A percentile compares a stretch with the other conserved stretches of the same genome.
These are phyloP conservation scores for Dictyostelium capitatum DNA, from an alignment of 78 protist species.

Conservation along the genomic window DNA sequence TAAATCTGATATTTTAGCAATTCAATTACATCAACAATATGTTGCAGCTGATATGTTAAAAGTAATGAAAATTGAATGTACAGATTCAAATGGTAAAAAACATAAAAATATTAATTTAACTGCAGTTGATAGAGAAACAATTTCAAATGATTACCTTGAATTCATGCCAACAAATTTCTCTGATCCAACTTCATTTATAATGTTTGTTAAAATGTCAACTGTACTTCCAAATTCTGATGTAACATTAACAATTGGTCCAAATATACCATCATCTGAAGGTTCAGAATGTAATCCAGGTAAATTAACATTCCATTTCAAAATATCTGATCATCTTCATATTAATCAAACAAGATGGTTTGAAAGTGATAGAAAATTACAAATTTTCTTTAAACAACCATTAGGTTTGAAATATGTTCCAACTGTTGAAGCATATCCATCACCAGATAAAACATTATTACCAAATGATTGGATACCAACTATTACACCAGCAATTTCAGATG, in stretches of 20 bases:
- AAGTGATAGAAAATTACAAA: background rate
- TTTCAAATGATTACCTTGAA: background rate
- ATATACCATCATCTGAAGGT: conserved; percentile 61
- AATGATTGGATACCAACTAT: background rate
- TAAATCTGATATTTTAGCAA: conserved; percentile 4
- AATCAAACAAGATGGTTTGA: background rate
- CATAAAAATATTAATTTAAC: conserved; percentile 3
- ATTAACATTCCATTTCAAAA: background rate
- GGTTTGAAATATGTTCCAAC: background rate
- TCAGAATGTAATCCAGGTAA: background rate
- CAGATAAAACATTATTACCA: background rate
- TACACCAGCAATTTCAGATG: conserved; percentile 4
- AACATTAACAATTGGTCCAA: conserved; percentile 7
- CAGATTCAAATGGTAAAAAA: conserved; percentile 24
- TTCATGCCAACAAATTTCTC: background rate
- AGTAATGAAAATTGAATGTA: background rate
- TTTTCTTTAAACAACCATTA: conserved; percentile 31
- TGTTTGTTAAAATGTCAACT: conserved; percentile 39
- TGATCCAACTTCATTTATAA: background rate
- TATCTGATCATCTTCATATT: conserved; percentile 48
- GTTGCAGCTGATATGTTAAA: background rate
- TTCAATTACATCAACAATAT: conserved; percentile 10
- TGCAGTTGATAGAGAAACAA: conserved; percentile 3
- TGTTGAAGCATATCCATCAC: too few species aligned
- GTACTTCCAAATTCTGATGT: conserved; percentile 11